Conservation (phyloP, 768 basidiomycete genomes). For the Mrakia hoshinonis region DNA sequence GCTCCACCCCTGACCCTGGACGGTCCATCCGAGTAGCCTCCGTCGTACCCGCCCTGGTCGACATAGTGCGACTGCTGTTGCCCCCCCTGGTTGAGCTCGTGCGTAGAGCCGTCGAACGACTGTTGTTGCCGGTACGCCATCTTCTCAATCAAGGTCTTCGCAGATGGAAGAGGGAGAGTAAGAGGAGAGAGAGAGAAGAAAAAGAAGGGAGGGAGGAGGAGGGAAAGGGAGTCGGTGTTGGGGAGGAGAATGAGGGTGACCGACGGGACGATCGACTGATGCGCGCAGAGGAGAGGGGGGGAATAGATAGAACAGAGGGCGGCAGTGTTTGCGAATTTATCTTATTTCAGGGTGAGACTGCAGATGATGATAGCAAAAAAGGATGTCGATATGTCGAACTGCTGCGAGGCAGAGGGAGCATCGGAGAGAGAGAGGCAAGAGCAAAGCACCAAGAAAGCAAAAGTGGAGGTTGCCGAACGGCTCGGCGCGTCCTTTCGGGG, state of each 20-base stretch:
- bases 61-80: neutral
- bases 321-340: too few species aligned
- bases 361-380: neutral
- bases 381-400: neutral
- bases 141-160: neutral
- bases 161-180: neutral
- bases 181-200: neutral
- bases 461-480: too few species aligned
- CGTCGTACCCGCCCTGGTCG: constrained; percentile 14
- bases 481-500: too few species aligned
- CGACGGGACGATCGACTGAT: neutral
- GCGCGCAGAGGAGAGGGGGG: neutral
- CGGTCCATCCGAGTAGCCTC: neutral
- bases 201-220: neutral
- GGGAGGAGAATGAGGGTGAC: neutral
- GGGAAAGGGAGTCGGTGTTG: neutral
- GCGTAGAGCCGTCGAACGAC: constrained; percentile 19
- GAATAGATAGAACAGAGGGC: neutral
- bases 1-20: constrained; percentile 5
- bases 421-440: too few species aligned
- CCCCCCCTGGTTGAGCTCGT: constrained; percentile 12
- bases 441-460: too few species aligned
- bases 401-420: too few species aligned
- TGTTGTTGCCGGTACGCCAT: constrained; percentile 23
- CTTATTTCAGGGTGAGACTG: too few species aligned